These are phyloP conservation scores for Nepenthes mirabilis DNA, from an alignment of 148 eudicot species.

Conservation along the genomic window DNA sequence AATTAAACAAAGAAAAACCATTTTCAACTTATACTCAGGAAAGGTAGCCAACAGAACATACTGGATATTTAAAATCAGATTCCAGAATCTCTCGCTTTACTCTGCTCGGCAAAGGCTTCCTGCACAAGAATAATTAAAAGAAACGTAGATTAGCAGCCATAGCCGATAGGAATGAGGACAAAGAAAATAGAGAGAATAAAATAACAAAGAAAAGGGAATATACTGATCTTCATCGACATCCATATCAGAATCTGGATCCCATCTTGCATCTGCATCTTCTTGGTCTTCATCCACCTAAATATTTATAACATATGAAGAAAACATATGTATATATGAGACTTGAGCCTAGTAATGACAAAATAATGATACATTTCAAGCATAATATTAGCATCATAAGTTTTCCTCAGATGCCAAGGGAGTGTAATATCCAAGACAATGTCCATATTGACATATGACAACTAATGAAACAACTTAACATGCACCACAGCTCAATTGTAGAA, in stretches of 20 bases:
- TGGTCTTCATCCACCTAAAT: conserved; percentile 80
- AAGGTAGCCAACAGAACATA: not conserved
- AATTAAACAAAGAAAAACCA: not conserved
- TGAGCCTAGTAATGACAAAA: no score
- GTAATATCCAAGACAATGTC: not conserved
- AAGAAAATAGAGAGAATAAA: not conserved
- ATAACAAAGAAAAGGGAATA: conserved; percentile 2
- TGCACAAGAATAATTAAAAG: conserved; percentile 7
- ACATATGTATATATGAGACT: not conserved
- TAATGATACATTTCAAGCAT: no score
- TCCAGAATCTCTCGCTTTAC: conserved; percentile 68
- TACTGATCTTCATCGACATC: conserved; percentile 60
- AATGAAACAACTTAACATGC: no score
- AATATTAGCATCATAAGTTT: not conserved
- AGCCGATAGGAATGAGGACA: not conserved
- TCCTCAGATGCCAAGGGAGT: not conserved
- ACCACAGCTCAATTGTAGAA: no score
- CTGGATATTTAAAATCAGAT: not conserved
- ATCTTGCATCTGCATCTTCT: conserved; percentile 62
- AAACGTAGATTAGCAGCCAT: not conserved
- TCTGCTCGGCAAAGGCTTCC: conserved; percentile 48
- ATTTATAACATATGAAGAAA: not conserved
- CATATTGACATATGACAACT: not conserved
- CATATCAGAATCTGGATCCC: conserved; percentile 69
- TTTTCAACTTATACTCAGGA: not conserved